Evolutionary conservation across 2,329 filamentous ascomycete species (phyloP), one percentile per base, ranked within the genome.

Genomic region (Lasiodiplodia sp.): DNA sequence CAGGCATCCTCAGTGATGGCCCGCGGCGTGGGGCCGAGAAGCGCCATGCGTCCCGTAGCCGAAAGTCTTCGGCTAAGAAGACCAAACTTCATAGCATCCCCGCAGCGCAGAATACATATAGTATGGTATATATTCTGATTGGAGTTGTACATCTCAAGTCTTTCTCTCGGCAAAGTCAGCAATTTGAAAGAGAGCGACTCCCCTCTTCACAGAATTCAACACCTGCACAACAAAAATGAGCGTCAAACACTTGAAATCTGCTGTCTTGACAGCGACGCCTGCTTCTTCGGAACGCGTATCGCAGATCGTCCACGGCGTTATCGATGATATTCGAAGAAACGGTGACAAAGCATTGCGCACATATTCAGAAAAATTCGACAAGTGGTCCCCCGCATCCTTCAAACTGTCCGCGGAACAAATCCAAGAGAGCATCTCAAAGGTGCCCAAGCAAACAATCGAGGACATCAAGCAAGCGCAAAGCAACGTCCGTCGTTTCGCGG

Each of bases 301-400:
- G 1, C 44, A 47, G 11, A 84, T 86, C 52, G 84, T 86, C 14
- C 80, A 80, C 51, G 76, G 74, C 2, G 83, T 86, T 18, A 86
- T 87, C 66, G 78, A 82, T 31, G 78, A 82, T 38, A 83, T 87
- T 69, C 78, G 82, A 0, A 67, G 69, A 4, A 79, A 84, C 25
- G 85, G 85, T 3, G 85, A 87, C 68, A 70, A 72, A 1, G 84
- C 85, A 0, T 84, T 87, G 4, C 77, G 83, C 2, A 72, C 71
- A 0, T 87, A 86, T 73, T 85, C 82, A 0, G 80, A 85, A 66
- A 84, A 85, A 70, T 87, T 87, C 68, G 85, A 87, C 73, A 83
- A 83, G 68, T 87, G 86, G 85, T 79, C 79, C 1, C 85, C 85
- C 0, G 44, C 73, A 0, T 81, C 79, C 0, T 87, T 86, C 78